These are phyloP conservation scores for Achaetomium macrosporum DNA, from an alignment of 2,329 filamentous ascomycete species.

Conservation along the genomic window DNA sequence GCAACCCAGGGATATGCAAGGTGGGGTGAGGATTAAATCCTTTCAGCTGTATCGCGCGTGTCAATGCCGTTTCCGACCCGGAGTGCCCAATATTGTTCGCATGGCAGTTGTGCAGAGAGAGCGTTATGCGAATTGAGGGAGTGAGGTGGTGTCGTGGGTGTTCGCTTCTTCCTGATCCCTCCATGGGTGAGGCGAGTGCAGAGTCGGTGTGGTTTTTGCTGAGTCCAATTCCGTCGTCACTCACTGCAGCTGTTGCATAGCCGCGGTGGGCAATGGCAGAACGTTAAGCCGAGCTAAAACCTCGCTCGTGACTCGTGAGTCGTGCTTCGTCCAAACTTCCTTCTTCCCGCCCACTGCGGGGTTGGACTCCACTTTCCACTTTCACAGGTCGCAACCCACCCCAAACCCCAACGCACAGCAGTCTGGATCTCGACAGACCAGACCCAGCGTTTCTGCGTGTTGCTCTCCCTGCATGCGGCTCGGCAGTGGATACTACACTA, in stretches of 20 bases:
- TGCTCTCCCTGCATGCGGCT: background rate
- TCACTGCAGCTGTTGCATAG: background rate
- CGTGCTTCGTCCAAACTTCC: background rate
- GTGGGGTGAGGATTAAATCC: slow-evolving; percentile 10
- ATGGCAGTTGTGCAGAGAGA: slow-evolving; percentile 7
- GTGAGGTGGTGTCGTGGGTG: background rate
- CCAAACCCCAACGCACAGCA: background rate
- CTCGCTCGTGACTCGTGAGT: too few relatives aligned
- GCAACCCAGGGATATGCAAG: background rate
- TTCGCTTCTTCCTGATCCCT: background rate
- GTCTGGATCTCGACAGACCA: background rate
- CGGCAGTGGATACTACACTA: slow-evolving; percentile 4
- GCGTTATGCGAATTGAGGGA: background rate
- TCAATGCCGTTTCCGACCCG: slow-evolving; percentile 1
- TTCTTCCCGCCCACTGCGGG: slow-evolving; percentile 15
- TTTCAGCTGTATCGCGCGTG: background rate
- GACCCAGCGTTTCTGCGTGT: background rate
- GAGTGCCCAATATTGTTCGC: background rate
- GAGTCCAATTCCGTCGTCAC: background rate
- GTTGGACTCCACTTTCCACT: slow-evolving; percentile 3
- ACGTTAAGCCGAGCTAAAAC: too few relatives aligned
- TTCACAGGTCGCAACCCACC: background rate
- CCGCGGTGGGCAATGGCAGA: background rate
- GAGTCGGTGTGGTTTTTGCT: background rate
- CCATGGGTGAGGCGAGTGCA: background rate